Base-by-base conservation (phyloP, 1,139 yeast genomes). In the Kodamaea derodonti region DNA sequence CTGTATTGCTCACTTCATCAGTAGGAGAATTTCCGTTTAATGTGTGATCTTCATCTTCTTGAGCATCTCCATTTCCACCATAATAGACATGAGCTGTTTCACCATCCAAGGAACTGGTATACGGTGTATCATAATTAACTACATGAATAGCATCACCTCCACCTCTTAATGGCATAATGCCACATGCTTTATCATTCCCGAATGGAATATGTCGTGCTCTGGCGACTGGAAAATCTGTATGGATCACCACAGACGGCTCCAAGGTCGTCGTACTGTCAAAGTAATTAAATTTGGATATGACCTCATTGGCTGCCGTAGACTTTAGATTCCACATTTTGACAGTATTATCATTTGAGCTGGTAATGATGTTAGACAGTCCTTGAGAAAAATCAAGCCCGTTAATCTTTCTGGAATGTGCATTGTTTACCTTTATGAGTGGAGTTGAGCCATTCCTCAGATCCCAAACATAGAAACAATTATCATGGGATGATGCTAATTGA, bases 151-250 rank as follows among this genome's bases (percentile, higher is more conserved):
- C 71, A 56, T 92, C 80, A 15, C 74, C 70, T 3, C 97, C 97
- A 0, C 95, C 97, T 35, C 95, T 63, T 36, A 84, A 65, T 0
- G 98, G 98, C 87, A 88, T 84, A 4, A 92, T 76, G 10, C 94
- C 86, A 53, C 92, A 84, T 2, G 73, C 52, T 31, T 52, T 56
- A n/a, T 92, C 95, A 16, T 72, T 66, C 1, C 97, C 97, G 65
- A 88, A 87, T 0, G 98, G 98, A 20, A 90, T 63, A 38, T 81
- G 80, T 31, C 97, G 65, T 0, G 97, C 95, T 43, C 95, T 69
- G 60, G 95, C 80, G 1, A 92, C 85, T 0, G 97, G 97, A 53
- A 82, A 90, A 31, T 75, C 84, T 0, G 96, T 79, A 13, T 70
- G 58, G 1, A 92, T 74, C 0, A 84, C 75, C 28, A 76, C 75